A percentile compares a stretch with the other conserved stretches of the same genome.
These are phyloP conservation scores for Ramaria sp. DNA, from an alignment of 768 basidiomycete species.

Conservation along the genomic window DNA sequence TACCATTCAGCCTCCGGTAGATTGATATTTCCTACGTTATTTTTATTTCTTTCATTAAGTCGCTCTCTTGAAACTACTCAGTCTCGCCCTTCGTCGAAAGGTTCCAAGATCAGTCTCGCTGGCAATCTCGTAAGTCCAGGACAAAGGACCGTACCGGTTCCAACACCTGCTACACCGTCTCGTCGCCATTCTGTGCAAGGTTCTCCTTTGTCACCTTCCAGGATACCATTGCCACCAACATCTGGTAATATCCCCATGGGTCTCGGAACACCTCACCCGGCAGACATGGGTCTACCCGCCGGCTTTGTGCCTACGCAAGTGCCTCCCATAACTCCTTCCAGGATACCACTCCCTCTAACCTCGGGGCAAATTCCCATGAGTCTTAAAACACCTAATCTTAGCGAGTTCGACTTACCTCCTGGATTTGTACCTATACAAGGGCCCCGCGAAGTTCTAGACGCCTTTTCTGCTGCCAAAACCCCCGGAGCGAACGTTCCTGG, in stretches of 20 bases:
- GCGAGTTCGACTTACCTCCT: neutral
- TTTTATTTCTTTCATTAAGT: neutral
- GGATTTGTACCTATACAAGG: neutral
- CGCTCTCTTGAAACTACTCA: neutral
- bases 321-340: neutral
- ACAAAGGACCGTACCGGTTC: neutral
- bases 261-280: neutral
- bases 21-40: neutral
- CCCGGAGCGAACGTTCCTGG: neutral
- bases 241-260: neutral
- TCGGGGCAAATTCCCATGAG: neutral
- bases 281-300: neutral
- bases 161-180: neutral
- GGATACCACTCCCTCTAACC: neutral
- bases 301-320: neutral
- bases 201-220: neutral
- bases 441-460: neutral
- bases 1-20: constrained; percentile 1
- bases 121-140: neutral
- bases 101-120: neutral
- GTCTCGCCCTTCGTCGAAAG: constrained; percentile 1
- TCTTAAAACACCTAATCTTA: neutral
- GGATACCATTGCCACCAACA: neutral
- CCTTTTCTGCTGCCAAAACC: neutral
- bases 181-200: constrained; percentile 1